These are phyloP conservation scores for Dioszegia aurantiaca DNA, from an alignment of 768 basidiomycete species.

Conservation along the genomic window DNA sequence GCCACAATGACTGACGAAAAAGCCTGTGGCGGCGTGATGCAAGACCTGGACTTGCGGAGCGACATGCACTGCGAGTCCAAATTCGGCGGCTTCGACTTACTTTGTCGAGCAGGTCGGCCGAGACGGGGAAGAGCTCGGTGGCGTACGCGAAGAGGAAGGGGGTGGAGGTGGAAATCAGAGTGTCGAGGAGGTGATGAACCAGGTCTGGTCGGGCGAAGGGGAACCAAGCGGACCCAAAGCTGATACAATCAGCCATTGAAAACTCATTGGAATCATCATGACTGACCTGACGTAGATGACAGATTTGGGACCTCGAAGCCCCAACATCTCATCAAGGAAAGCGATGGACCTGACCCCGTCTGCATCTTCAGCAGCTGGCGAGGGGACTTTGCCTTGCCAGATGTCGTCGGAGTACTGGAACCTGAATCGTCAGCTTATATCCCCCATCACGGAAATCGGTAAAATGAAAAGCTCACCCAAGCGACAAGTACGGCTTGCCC, in stretches of 20 bases:
- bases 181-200: conserved; percentile 24
- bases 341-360: conserved; percentile 23
- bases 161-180: conserved; percentile 17
- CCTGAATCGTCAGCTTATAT: conserved; percentile 1
- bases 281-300: conserved; percentile 31
- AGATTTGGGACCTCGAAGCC: conserved; percentile 22
- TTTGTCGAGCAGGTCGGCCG: conserved; percentile 17
- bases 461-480: conserved; percentile 23
- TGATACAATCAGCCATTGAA: conserved; percentile 2
- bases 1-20: conserved; percentile 33
- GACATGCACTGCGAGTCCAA: conserved; percentile 22
- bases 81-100: conserved; percentile 19
- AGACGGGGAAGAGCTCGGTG: conserved; percentile 13
- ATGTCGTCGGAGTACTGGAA: conserved; percentile 24
- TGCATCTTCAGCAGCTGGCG: neutral
- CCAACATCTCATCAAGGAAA: conserved; percentile 29
- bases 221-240: conserved; percentile 32
- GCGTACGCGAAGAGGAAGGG: conserved; percentile 36
- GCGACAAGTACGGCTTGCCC: conserved; percentile 20
- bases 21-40: conserved; percentile 24
- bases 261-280: neutral
- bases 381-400: conserved; percentile 19
- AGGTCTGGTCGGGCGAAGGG: conserved; percentile 28
- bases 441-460: too few species aligned
- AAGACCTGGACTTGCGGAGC: conserved; percentile 34